phyloP scores from a whole-genome alignment of 2,329 filamentous ascomycete species.

The Aspergillus fischeri region DNA sequence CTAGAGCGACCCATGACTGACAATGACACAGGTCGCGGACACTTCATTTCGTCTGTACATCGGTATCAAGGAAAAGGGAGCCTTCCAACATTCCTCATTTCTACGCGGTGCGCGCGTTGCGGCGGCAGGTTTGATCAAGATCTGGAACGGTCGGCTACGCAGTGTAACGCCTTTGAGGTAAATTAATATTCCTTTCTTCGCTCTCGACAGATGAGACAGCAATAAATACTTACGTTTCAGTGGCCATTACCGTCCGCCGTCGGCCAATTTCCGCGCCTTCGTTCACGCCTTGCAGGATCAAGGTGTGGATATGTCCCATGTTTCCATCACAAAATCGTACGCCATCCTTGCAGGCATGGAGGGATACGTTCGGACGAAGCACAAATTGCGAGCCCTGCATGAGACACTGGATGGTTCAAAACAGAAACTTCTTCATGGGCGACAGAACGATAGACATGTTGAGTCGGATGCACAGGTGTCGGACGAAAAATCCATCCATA shows the following conservation, averaged over 20 bases:
- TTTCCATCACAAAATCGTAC: slow-evolving; percentile 77
- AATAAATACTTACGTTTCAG: slow-evolving; percentile 43
- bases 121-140: slow-evolving; percentile 78
- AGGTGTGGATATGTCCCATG: slow-evolving; percentile 73
- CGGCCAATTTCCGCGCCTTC: slow-evolving; percentile 78
- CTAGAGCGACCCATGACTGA: neutral
- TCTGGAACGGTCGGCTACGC: slow-evolving; percentile 73
- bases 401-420: slow-evolving; percentile 17
- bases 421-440: neutral
- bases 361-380: slow-evolving; percentile 66
- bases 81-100: slow-evolving; percentile 89
- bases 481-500: neutral
- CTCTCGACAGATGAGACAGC: neutral
- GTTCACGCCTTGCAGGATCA: slow-evolving; percentile 66
- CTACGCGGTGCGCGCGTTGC: slow-evolving; percentile 76
- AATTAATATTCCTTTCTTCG: neutral
- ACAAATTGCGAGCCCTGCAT: slow-evolving; percentile 17
- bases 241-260: slow-evolving; percentile 82
- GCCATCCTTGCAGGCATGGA: slow-evolving; percentile 79
- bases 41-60: slow-evolving; percentile 76
- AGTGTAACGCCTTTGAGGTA: slow-evolving; percentile 60
- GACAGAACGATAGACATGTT: neutral
- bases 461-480: neutral
- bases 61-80: slow-evolving; percentile 82
- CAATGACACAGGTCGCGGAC: slow-evolving; percentile 50